Conservation (phyloP, 140 eudicot genomes). For the Oenanthe javanica region DNA sequence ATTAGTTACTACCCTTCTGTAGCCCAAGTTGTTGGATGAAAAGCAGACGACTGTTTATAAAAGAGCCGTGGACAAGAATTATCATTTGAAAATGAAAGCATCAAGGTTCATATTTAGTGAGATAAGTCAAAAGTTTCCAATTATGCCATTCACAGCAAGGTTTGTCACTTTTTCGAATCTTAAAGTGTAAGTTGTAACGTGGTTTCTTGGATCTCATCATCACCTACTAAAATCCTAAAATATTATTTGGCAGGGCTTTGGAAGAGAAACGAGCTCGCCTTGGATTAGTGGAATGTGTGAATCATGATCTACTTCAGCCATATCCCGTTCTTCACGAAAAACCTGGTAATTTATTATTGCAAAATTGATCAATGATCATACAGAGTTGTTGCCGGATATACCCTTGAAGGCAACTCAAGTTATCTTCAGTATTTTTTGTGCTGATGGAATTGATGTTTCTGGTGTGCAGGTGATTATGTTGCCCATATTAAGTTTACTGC, state of each 20-base stretch:
- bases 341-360: slow-evolving; percentile 43
- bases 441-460: not conserved
- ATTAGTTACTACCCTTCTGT: not conserved
- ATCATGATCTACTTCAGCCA: slow-evolving; percentile 86
- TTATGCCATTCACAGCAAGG: slow-evolving; percentile 98
- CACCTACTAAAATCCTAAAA: not conserved
- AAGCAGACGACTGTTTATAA: slow-evolving; percentile 86
- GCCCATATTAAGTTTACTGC: slow-evolving; percentile 91
- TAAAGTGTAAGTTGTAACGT: not conserved
- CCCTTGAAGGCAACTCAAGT: not conserved
- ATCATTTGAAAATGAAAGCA: slow-evolving; percentile 95
- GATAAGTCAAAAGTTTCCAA: slow-evolving; percentile 82
- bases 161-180: slow-evolving; percentile 11
- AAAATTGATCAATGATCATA: not conserved
- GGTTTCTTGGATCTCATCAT: not conserved
- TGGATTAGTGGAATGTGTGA: slow-evolving; percentile 90
- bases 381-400: not conserved
- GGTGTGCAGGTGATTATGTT: slow-evolving; percentile 64
- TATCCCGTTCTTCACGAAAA: slow-evolving; percentile 92
- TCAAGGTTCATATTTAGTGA: slow-evolving; percentile 89
- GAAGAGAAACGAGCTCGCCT: slow-evolving; percentile 83
- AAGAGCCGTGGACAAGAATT: slow-evolving; percentile 86
- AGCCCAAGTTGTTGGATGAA: slow-evolving; percentile 94
- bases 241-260: slow-evolving; percentile 51
- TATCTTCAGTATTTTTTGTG: not conserved